Evolutionary conservation across 2,329 filamentous ascomycete species (phyloP).

Genomic region (Phialocephala subalpina): DNA sequence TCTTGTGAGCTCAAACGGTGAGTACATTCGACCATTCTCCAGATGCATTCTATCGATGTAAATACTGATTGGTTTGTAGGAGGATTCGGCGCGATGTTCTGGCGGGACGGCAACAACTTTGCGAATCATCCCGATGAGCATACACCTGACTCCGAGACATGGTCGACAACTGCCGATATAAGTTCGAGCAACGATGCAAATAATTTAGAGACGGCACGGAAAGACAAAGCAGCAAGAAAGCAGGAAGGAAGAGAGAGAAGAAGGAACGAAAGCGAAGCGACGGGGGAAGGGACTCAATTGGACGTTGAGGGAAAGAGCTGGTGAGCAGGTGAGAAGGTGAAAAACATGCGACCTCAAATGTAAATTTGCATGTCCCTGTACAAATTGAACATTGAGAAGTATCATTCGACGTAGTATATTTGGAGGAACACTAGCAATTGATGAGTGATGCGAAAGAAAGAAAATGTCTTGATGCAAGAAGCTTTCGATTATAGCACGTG

Average conservation of each 20-base stretch:
- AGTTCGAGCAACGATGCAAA: background rate
- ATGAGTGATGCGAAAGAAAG: too few relatives aligned
- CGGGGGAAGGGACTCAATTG: too few relatives aligned
- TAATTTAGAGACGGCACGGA: background rate
- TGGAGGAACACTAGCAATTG: too few relatives aligned
- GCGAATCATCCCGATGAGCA: background rate
- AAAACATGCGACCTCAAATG: too few relatives aligned
- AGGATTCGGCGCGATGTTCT: background rate
- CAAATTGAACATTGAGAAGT: too few relatives aligned
- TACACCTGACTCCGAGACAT: background rate
- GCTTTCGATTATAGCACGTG: too few relatives aligned
- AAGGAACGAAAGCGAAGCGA: background rate
- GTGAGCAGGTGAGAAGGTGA: too few relatives aligned
- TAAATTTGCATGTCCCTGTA: too few relatives aligned
- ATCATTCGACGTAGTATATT: too few relatives aligned
- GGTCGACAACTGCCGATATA: background rate
- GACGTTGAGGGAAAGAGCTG: too few relatives aligned
- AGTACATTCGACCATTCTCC: background rate
- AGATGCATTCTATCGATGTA: too few relatives aligned
- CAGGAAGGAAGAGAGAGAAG: background rate
- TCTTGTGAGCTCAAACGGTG: background rate
- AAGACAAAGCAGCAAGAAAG: background rate
- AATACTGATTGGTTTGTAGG: background rate
- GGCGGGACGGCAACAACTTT: background rate
- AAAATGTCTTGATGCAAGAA: too few relatives aligned